These are phyloP conservation scores for Trypanosomatidae sp. DNA, from an alignment of 208 protist genomes.

Conservation along the genomic window DNA sequence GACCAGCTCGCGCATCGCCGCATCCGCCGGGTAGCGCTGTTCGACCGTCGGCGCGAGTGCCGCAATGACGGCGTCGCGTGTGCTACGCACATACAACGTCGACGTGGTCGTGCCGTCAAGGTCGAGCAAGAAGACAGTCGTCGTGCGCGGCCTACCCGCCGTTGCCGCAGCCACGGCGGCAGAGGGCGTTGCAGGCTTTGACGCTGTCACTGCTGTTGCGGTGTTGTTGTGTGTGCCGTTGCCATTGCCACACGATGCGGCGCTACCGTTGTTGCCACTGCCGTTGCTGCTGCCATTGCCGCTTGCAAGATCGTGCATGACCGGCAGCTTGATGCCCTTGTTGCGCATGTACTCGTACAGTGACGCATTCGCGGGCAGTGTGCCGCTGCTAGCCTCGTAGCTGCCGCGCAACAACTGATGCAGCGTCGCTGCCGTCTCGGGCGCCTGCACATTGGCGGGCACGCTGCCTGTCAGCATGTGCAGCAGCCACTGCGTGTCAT, in stretches of 20 bases:
- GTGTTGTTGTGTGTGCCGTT: not conserved
- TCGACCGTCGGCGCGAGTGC: conserved; percentile 17
- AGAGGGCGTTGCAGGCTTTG: not conserved
- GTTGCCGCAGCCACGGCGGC: not conserved
- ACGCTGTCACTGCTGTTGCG: not conserved
- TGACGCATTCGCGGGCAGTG: no score
- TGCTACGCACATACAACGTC: conserved; percentile 49
- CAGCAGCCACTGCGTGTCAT: not conserved
- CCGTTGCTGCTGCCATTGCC: not conserved
- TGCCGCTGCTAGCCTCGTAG: no score
- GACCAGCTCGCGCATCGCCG: conserved; percentile 6
- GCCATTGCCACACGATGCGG: not conserved
- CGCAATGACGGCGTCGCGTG: conserved; percentile 30
- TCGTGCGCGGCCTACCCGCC: not conserved
- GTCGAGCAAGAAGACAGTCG: conserved; percentile 40
- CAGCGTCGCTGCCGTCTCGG: no score
- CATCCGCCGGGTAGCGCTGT: conserved; percentile 16
- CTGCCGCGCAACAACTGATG: no score
- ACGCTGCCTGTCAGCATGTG: not conserved
- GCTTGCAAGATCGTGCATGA: no score
- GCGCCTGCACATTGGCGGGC: not conserved
- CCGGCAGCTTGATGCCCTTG: no score
- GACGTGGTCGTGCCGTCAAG: conserved; percentile 82
- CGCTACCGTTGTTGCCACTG: not conserved
- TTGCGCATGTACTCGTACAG: no score